Conservation (phyloP, 2,329 filamentous ascomycete species). For the Ophiostoma pallidulum region DNA sequence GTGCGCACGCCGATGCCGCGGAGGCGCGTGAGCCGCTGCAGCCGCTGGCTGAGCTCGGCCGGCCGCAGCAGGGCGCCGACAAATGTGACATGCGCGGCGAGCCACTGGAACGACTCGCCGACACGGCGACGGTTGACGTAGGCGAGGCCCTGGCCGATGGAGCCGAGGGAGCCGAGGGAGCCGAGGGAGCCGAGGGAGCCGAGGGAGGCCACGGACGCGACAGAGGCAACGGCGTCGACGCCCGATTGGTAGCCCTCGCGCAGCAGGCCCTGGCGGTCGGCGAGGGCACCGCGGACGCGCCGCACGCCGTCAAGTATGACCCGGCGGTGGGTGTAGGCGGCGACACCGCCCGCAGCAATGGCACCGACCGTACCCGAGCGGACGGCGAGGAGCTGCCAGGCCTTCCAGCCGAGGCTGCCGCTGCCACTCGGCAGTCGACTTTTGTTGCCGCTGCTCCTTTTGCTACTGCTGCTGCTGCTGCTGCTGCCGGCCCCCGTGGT, state of each 20-base stretch:
- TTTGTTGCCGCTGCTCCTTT: too few species aligned
- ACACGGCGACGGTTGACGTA: slow-evolving; percentile 50
- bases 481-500: background rate
- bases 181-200: too few species aligned
- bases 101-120: slow-evolving; percentile 64
- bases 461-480: slow-evolving; percentile 15
- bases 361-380: slow-evolving; percentile 74
- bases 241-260: slow-evolving; percentile 40
- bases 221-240: too few species aligned
- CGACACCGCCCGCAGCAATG: slow-evolving; percentile 70
- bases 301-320: slow-evolving; percentile 49
- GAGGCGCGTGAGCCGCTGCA: slow-evolving; percentile 52
- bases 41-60: slow-evolving; percentile 58
- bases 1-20: slow-evolving; percentile 61
- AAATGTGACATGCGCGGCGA: slow-evolving; percentile 76
- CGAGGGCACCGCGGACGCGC: too few species aligned
- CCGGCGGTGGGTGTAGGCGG: slow-evolving; percentile 69
- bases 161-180: too few species aligned
- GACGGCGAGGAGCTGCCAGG: slow-evolving; percentile 59
- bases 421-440: too few species aligned
- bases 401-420: slow-evolving; percentile 35
- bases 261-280: slow-evolving; percentile 39
- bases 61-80: slow-evolving; percentile 69
- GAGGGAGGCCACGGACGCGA: too few species aligned
- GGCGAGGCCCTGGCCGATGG: slow-evolving; percentile 43